Conservation (phyloP, 2,329 filamentous ascomycete genomes). For the Xylaria digitata region DNA sequence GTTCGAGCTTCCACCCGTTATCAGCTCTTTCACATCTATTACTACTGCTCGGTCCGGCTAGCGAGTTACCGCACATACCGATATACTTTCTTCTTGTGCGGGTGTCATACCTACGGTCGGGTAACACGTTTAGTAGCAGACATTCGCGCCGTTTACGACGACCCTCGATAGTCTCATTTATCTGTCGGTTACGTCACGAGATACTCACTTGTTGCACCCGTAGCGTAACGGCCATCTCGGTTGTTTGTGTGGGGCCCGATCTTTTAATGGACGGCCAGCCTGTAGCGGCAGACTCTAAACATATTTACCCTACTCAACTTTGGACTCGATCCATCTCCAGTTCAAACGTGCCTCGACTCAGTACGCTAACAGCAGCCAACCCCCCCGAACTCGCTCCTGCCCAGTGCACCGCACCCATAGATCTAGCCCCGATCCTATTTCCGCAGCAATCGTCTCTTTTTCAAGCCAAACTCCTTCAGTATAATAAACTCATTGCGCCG, state of each 20-base stretch:
- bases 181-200: conserved; percentile 38
- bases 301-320: conserved; percentile 58
- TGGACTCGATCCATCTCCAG: conserved; percentile 55
- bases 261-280: conserved; percentile 64
- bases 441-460: conserved; percentile 69
- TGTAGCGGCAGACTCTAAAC: conserved; percentile 61
- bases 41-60: conserved; percentile 20
- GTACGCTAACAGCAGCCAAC: conserved; percentile 43
- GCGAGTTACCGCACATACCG: conserved; percentile 10
- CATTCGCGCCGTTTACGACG: conserved; percentile 14
- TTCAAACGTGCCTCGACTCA: conserved; percentile 50
- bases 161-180: conserved; percentile 19
- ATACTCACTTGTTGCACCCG: conserved; percentile 39
- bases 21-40: conserved; percentile 17
- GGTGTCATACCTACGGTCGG: conserved; percentile 8
- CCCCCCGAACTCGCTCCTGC: conserved; percentile 40
- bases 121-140: conserved; percentile 14
- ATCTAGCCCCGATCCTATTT: conserved; percentile 67
- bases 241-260: conserved; percentile 48
- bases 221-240: conserved; percentile 39
- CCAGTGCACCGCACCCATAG: conserved; percentile 57
- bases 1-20: conserved; percentile 26
- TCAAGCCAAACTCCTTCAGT: conserved; percentile 71
- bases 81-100: conserved; percentile 15
- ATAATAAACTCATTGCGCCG: conserved; percentile 73